These are phyloP conservation scores for Pyrenophora tritici-repentis DNA, from an alignment of 2,329 filamentous ascomycete genomes.

Conservation along the genomic window DNA sequence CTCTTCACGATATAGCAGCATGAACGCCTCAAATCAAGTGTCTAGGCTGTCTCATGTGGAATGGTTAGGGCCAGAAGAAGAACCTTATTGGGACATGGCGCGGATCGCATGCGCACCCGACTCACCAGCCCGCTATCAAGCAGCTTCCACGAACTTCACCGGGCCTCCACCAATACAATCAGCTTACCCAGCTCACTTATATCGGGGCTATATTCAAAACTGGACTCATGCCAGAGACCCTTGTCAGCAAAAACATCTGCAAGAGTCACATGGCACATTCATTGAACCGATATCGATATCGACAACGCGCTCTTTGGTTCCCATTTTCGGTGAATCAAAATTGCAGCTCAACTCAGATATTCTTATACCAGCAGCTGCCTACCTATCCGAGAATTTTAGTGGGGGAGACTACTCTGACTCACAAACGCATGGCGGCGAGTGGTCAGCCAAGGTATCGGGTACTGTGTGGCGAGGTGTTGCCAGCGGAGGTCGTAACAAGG, in stretches of 20 bases:
- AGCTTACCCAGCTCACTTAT: conserved; percentile 38
- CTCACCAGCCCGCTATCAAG: conserved; percentile 44
- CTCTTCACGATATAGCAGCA: conserved; percentile 12
- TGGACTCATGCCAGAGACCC: conserved; percentile 53
- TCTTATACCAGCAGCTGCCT: conserved; percentile 56
- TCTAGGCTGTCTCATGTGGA: conserved; percentile 34
- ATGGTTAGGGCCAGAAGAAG: conserved; percentile 32
- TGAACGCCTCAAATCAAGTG: conserved; percentile 31
- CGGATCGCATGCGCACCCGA: conserved; percentile 49
- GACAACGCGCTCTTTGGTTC: conserved; percentile 53
- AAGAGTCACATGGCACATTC: conserved; percentile 55
- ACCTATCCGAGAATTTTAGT: conserved; percentile 51
- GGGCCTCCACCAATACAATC: conserved; percentile 38
- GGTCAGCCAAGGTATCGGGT: conserved; percentile 50
- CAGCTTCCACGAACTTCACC: conserved; percentile 44
- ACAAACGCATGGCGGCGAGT: conserved; percentile 46
- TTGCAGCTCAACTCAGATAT: conserved; percentile 58
- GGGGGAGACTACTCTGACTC: conserved; percentile 48
- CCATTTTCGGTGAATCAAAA: conserved; percentile 58
- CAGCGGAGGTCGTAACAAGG: conserved; percentile 53
- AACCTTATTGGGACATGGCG: conserved; percentile 51
- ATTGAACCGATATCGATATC: conserved; percentile 55
- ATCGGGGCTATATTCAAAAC: conserved; percentile 55
- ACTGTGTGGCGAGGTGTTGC: conserved; percentile 56
- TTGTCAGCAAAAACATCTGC: conserved; percentile 53